Percentiles rank a stretch among this genome's conserved stretches.
Evolutionary conservation across 805 yeast genomes (phyloP).

Genomic region (Blastobotrys chiropterorum): DNA sequence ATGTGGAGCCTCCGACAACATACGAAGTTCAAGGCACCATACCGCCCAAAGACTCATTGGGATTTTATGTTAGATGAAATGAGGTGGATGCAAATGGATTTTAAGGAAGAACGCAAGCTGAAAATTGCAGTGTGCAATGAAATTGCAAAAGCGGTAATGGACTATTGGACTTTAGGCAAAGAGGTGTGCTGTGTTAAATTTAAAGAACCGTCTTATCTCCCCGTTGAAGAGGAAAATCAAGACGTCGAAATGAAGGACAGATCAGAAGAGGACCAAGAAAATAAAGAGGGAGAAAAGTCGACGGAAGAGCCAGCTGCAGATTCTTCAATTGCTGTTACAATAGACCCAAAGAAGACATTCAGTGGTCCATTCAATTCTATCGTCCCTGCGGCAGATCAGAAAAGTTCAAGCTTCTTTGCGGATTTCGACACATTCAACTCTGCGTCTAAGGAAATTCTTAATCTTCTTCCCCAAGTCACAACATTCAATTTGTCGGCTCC

Average conservation of each 20-base stretch:
- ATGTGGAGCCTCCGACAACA: constrained; percentile 93
- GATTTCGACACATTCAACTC: constrained; percentile 17
- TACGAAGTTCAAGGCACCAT: constrained; percentile 62
- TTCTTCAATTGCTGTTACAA: neutral
- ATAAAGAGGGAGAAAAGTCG: constrained; percentile 10
- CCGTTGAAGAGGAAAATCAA: constrained; percentile 12
- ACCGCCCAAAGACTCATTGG: constrained; percentile 52
- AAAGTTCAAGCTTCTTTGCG: constrained; percentile 11
- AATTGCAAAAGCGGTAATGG: constrained; percentile 66
- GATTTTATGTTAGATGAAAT: constrained; percentile 69
- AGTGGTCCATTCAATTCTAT: constrained; percentile 7
- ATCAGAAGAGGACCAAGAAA: constrained; percentile 4
- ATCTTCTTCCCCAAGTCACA: constrained; percentile 20
- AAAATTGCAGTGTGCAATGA: constrained; percentile 64
- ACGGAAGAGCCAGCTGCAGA: constrained; percentile 5
- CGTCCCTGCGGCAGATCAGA: constrained; percentile 9
- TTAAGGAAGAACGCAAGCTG: constrained; percentile 60
- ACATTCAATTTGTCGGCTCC: constrained; percentile 16
- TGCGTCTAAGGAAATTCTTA: constrained; percentile 20
- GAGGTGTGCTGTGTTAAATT: constrained; percentile 53
- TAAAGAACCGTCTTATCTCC: constrained; percentile 37
- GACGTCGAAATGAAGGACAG: neutral
- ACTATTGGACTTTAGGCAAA: constrained; percentile 74
- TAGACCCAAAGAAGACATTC: neutral
- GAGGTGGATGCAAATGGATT: constrained; percentile 77